Percentiles rank a stretch among this genome's conserved stretches.
Evolutionary conservation across 164 flowering plant species (phyloP).

Genomic region (Vitis cinerea): DNA sequence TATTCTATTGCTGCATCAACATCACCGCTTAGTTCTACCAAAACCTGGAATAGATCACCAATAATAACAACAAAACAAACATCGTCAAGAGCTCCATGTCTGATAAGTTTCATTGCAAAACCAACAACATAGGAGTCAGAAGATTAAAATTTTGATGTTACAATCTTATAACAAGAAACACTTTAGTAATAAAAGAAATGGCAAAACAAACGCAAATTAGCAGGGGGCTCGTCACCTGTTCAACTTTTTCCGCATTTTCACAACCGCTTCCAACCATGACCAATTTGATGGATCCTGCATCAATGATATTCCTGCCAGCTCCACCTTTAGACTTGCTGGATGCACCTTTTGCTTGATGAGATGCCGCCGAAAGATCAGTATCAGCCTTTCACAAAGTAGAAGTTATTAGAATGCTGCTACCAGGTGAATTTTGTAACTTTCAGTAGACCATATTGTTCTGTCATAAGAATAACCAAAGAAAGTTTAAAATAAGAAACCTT

Average conservation of each 20-base stretch:
- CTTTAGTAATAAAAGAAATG: background rate
- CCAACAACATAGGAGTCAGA: background rate
- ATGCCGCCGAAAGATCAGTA: conserved; percentile 61
- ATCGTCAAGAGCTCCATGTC: background rate
- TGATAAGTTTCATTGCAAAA: background rate
- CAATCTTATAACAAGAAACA: background rate
- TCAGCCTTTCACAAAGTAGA: conserved; percentile 67
- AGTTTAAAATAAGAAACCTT: conserved; percentile 43
- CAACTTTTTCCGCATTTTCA: conserved; percentile 50
- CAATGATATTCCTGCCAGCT: conserved; percentile 18
- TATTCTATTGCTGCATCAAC: conserved; percentile 81
- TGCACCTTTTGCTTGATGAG: conserved; percentile 46
- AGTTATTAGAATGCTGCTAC: conserved; percentile 26
- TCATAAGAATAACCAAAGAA: background rate
- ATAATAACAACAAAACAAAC: background rate
- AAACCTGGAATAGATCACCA: conserved; percentile 37
- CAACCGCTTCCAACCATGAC: conserved; percentile 78
- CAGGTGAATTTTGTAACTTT: conserved; percentile 1
- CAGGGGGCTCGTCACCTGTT: conserved; percentile 47
- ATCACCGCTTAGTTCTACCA: conserved; percentile 66
- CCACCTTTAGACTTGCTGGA: conserved; percentile 33
- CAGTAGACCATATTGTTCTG: background rate
- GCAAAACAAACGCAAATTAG: background rate
- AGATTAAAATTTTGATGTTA: background rate
- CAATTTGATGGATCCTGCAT: conserved; percentile 49